Evolutionary conservation across 331 rosid species (phyloP).

Genomic region (Saraca asoca): DNA sequence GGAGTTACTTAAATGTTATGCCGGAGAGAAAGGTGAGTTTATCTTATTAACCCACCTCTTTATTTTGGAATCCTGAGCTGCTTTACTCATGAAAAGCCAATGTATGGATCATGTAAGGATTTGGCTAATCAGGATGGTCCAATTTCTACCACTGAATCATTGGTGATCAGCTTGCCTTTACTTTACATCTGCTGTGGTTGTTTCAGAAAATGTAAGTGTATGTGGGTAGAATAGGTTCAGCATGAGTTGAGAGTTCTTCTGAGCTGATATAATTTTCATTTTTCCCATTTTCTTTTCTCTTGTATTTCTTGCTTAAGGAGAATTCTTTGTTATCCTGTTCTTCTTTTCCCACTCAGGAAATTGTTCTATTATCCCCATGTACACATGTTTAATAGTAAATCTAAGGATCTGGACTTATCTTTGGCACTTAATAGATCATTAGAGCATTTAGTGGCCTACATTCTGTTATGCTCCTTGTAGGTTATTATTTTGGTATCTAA

Average conservation of each 20-base stretch:
- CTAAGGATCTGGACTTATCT: neutral
- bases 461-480: neutral
- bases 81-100: slow-evolving; percentile 24
- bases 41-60: neutral
- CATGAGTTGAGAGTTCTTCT: too few species aligned
- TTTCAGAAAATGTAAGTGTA: slow-evolving; percentile 9
- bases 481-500: neutral
- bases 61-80: slow-evolving; percentile 7
- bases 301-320: too few species aligned
- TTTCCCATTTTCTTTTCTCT: too few species aligned
- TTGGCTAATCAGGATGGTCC: slow-evolving; percentile 18
- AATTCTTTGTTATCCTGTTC: too few species aligned
- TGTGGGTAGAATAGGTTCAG: neutral
- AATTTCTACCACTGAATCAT: slow-evolving; percentile 23
- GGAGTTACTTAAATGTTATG: slow-evolving; percentile 82
- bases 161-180: slow-evolving; percentile 1
- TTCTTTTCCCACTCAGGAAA: too few species aligned
- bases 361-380: too few species aligned
- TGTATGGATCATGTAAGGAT: slow-evolving; percentile 2
- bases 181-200: slow-evolving; percentile 9
- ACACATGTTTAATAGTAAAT: neutral
- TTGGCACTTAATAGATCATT: slow-evolving; percentile 15
- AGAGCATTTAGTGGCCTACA: slow-evolving; percentile 5
- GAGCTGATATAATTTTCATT: too few species aligned
- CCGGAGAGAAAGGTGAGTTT: slow-evolving; percentile 54